Evolutionary conservation across 1,139 yeast genomes (phyloP).

Genomic region (Yamadazyma friedrichii): DNA sequence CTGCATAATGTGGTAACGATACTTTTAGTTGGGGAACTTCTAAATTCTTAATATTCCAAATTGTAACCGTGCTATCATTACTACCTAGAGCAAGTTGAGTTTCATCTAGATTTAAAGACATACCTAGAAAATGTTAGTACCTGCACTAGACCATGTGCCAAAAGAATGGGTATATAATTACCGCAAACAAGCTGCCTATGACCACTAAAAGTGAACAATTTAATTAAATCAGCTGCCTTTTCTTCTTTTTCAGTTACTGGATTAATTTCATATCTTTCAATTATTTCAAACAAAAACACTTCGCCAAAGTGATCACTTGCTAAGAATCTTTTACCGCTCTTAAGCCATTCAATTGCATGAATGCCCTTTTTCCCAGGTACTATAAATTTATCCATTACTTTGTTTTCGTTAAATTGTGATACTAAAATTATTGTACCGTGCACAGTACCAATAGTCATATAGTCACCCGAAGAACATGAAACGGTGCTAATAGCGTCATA

Average conservation of each 20-base stretch:
- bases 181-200: slow-evolving; percentile 74
- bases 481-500: slow-evolving; percentile 56
- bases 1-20: slow-evolving; percentile 43
- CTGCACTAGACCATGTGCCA: not conserved
- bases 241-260: too few species aligned
- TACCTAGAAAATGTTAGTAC: slow-evolving; percentile 29
- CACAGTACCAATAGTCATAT: slow-evolving; percentile 53
- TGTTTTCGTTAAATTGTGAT: slow-evolving; percentile 17
- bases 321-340: slow-evolving; percentile 41
- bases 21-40: slow-evolving; percentile 42
- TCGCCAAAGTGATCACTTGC: slow-evolving; percentile 74
- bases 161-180: slow-evolving; percentile 17
- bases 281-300: slow-evolving; percentile 38
- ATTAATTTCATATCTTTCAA: slow-evolving; percentile 1
- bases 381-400: slow-evolving; percentile 1
- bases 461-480: slow-evolving; percentile 46
- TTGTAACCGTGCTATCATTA: slow-evolving; percentile 66
- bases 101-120: slow-evolving; percentile 49
- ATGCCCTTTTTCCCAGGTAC: slow-evolving; percentile 35
- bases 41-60: slow-evolving; percentile 57
- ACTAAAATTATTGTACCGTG: slow-evolving; percentile 27
- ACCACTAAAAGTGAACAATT: slow-evolving; percentile 36
- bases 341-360: slow-evolving; percentile 65
- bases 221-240: too few species aligned
- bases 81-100: slow-evolving; percentile 67